These are phyloP conservation scores for Alnus glutinosa DNA, from an alignment of 306 rosid genomes.

Conservation along the genomic window DNA sequence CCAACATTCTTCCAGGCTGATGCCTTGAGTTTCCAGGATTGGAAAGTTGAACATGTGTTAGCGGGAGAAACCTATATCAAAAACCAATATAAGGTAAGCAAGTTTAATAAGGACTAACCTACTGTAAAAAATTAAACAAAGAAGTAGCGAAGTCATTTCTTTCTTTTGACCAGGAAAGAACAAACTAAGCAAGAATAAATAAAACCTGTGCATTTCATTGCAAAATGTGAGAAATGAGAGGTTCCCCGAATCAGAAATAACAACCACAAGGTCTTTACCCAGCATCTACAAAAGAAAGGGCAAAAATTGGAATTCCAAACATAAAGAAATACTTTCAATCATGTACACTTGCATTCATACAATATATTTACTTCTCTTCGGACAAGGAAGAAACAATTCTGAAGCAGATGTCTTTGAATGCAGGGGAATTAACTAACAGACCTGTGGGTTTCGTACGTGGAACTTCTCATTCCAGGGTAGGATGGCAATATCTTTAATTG, in stretches of 20 bases:
- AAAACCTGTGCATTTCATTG: constrained; percentile 93
- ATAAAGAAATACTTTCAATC: constrained; percentile 1
- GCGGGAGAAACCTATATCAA: constrained; percentile 68
- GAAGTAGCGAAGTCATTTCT: neutral
- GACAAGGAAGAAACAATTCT: neutral
- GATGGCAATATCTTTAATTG: constrained; percentile 79
- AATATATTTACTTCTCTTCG: neutral
- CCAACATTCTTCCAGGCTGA: constrained; percentile 84
- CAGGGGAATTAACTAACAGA: constrained; percentile 16
- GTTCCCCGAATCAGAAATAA: constrained; percentile 94
- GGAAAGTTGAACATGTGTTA: constrained; percentile 74
- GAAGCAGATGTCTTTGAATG: neutral
- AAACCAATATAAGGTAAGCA: constrained; percentile 17
- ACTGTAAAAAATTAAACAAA: neutral
- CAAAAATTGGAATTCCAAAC: constrained; percentile 18
- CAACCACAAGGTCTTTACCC: constrained; percentile 84
- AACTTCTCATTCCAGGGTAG: constrained; percentile 82
- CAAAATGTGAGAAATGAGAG: constrained; percentile 86
- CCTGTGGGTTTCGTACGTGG: constrained; percentile 55
- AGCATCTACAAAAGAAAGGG: constrained; percentile 49
- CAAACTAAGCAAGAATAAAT: constrained; percentile 2
- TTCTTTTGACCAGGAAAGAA: neutral
- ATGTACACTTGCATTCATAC: constrained; percentile 6
- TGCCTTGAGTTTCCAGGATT: constrained; percentile 73
- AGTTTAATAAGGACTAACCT: constrained; percentile 14